phyloP scores from a whole-genome alignment of 2,329 filamentous ascomycete species.

The Arachnomyces sp. region DNA sequence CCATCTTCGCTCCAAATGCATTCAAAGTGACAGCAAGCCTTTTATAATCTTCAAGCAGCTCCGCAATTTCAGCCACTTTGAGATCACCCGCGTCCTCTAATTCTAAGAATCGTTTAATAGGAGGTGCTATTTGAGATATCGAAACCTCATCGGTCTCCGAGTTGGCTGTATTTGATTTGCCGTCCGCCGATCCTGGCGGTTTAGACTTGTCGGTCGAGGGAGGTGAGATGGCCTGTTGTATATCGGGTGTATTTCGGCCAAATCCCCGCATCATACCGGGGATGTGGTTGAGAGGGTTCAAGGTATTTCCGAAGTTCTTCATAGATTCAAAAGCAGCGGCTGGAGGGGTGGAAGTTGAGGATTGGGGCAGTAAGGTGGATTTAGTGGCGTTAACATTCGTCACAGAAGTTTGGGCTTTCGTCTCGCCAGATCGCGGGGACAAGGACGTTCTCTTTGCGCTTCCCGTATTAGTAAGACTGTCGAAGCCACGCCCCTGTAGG shows the following conservation, averaged over 20 bases:
- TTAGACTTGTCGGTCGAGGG: slow-evolving; percentile 34
- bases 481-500: slow-evolving; percentile 65
- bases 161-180: slow-evolving; percentile 49
- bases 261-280: slow-evolving; percentile 73
- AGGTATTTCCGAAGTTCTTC: slow-evolving; percentile 67
- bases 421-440: slow-evolving; percentile 12
- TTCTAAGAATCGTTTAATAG: slow-evolving; percentile 66
- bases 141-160: slow-evolving; percentile 10
- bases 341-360: slow-evolving; percentile 19
- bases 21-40: slow-evolving; percentile 59
- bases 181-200: slow-evolving; percentile 7
- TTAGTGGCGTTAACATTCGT: slow-evolving; percentile 13
- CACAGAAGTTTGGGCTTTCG: slow-evolving; percentile 10
- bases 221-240: slow-evolving; percentile 34
- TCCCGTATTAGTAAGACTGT: slow-evolving; percentile 48
- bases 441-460: slow-evolving; percentile 35
- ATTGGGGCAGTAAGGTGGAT: slow-evolving; percentile 13
- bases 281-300: slow-evolving; percentile 77
- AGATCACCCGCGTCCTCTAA: slow-evolving; percentile 63
- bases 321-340: slow-evolving; percentile 68
- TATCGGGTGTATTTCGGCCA: slow-evolving; percentile 43
- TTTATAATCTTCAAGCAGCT: slow-evolving; percentile 67
- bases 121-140: slow-evolving; percentile 42
- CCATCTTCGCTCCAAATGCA: slow-evolving; percentile 27
- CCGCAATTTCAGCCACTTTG: slow-evolving; percentile 63